Evolutionary conservation across 75 land plant genomes (phyloP).

Genomic region (Pseudotsuga menziesii): DNA sequence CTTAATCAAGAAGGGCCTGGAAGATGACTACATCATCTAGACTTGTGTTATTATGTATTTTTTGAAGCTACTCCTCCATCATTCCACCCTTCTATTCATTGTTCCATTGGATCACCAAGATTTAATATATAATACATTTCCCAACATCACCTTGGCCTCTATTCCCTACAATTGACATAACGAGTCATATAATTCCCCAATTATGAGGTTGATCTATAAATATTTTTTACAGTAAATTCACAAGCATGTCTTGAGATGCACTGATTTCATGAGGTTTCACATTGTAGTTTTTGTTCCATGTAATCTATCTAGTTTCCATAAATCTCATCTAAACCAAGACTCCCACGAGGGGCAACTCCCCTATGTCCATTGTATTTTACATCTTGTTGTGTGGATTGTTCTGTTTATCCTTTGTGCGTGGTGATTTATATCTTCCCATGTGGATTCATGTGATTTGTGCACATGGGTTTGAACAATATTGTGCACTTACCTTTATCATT

Average conservation of each 20-base stretch:
- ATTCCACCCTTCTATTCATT: too few species aligned
- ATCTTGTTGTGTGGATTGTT: too few species aligned
- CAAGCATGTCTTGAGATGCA: slow-evolving; percentile 88
- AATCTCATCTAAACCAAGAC: slow-evolving; percentile 97
- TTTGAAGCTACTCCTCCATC: slow-evolving; percentile 99
- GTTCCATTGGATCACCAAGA: too few species aligned
- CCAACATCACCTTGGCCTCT: slow-evolving; percentile 99
- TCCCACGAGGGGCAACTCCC: slow-evolving; percentile 78
- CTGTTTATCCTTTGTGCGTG: too few species aligned
- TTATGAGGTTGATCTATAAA: slow-evolving; percentile 60
- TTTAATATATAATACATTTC: slow-evolving; percentile 96
- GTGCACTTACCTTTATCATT: too few species aligned
- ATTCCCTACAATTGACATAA: slow-evolving; percentile 94
- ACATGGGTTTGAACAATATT: too few species aligned
- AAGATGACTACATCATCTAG: slow-evolving; percentile 99
- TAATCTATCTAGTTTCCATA: slow-evolving; percentile 94
- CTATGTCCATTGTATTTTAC: slow-evolving; percentile 23
- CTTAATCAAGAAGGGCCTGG: slow-evolving; percentile 97
- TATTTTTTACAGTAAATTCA: slow-evolving; percentile 56
- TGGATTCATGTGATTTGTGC: too few species aligned
- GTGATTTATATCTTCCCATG: too few species aligned
- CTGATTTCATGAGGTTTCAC: slow-evolving; percentile 99
- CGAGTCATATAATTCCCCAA: slow-evolving; percentile 71
- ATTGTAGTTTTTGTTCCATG: slow-evolving; percentile 99
- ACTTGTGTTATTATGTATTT: slow-evolving; percentile 97